These are phyloP conservation scores for Arachis monticola DNA, from an alignment of 331 rosid genomes.

Conservation along the genomic window DNA sequence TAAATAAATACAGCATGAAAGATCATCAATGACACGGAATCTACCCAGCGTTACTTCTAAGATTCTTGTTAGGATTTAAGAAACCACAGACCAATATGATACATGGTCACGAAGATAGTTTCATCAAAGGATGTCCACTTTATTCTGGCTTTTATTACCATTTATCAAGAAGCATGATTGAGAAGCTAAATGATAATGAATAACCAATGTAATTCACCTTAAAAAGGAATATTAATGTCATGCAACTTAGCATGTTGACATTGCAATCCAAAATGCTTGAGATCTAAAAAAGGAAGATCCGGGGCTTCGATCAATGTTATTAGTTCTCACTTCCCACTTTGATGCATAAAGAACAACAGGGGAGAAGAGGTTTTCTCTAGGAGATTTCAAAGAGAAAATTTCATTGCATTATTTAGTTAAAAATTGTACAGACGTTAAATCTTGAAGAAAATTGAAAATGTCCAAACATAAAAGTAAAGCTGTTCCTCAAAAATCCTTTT, in stretches of 20 bases:
- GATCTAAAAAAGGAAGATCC: slow-evolving; percentile 11
- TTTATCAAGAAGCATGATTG: background rate
- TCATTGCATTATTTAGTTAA: background rate
- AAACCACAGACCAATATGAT: background rate
- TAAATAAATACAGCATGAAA: slow-evolving; percentile 14
- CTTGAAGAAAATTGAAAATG: background rate
- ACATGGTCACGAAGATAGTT: too few relatives aligned
- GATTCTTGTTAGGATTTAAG: slow-evolving; percentile 6
- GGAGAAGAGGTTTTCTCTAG: background rate
- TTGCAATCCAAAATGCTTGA: slow-evolving; percentile 15
- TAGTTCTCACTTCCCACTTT: slow-evolving; percentile 3
- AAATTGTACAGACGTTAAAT: background rate
- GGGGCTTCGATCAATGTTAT: too few relatives aligned
- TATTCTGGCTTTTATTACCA: too few relatives aligned
- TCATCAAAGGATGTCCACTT: too few relatives aligned
- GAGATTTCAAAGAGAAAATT: background rate
- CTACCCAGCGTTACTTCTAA: slow-evolving; percentile 2
- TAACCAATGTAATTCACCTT: background rate
- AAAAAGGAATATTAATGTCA: background rate
- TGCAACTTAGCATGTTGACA: slow-evolving; percentile 6
- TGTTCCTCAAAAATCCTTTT: slow-evolving; percentile 8
- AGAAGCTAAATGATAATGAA: slow-evolving; percentile 3
- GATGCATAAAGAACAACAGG: slow-evolving; percentile 6
- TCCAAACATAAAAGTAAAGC: background rate
- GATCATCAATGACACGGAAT: slow-evolving; percentile 3